Evolutionary conservation across 2,329 filamentous ascomycete species (phyloP), one percentile per base, ranked within the genome.

Genomic region (Purpureocillium lavendulum): DNA sequence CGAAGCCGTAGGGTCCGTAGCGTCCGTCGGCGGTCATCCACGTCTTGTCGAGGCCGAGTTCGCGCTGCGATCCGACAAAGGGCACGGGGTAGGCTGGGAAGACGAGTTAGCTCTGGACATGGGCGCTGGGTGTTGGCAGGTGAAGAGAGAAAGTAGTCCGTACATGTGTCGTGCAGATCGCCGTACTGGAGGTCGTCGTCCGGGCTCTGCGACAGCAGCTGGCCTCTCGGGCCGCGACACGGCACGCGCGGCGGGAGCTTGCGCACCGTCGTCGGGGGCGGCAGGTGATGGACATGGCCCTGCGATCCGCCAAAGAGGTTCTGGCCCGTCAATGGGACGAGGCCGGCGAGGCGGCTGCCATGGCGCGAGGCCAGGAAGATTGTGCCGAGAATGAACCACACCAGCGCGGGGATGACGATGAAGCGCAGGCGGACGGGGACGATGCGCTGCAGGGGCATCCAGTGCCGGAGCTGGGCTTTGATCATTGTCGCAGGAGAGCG

Each of bases 141-240:
- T 12, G 26, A 12, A 29, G 8, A 12, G 26, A 29, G 7, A 7
- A 29, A 8, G 26, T 7, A 12, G 13, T 9, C n/a, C 40, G 34
- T 34, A 45, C 42, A 31, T 14, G 16, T 21, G 30, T 18, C 15
- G 24, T 7, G 7, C 16, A 42, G 36, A 12, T 35, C 14, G 2
- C 10, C 14, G 9, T 35, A 35, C n/a, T 11, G 36, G 31, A 42
- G 18, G 2, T 35, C 40, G 17, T 42, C 40, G 12, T 45, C 42
- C 14, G 40, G 36, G 29, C 40, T 42, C 14, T 45, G 34, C 5
- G 40, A 34, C 16, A 45, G 36, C 12, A 38, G 18, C 1, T 16
- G 33, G 2, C 31, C 80, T 71, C 1, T 72, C 73, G 14, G 75
- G 74, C 0, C 40, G 4, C n/a, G 29, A 26, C 40, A 42, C 12